Evolutionary conservation across 805 yeast species (phyloP), one percentile per base, ranked within the genome.

Genomic region (Saccharomyces kudriavzevii): DNA sequence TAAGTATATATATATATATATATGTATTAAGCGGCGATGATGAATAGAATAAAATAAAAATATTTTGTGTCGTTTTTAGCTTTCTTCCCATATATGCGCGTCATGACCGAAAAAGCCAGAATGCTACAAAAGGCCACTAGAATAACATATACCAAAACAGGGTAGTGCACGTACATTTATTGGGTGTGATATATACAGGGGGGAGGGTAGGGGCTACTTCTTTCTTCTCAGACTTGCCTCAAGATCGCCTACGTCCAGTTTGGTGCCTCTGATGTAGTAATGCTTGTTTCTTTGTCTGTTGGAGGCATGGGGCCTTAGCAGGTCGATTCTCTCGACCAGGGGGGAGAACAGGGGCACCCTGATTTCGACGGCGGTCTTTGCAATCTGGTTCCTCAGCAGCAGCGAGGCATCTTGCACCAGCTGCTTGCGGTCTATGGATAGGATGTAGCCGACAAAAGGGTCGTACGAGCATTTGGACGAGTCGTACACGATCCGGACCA

Each of bases 331-430:
- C 57, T 83, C 80, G 53, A 94, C 77, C 52, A 82, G 75, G 6
- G 97, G 97, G 57, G 85, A 86, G 74, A 77, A 92, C 26, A 92
- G 71, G 28, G 92, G 91, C 49, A 90, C 81, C 57, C 92, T 77
- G 57, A 85, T 73, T 65, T 92, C 98, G 49, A 89, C 92, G 53
- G 96, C 96, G n/a, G 88, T 72, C 61, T 86, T 87, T 57, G 84
- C 78, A 60, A 89, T 76, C 66, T 86, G 89, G 67, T 90, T 89
- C 76, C 99, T 84, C 58, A 92, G 70, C 53, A 89, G 73, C n/a
- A 92, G 71, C 56, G 87, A 85, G 17, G 95, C 80, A 47, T 87
- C 89, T 51, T 67, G 70, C 14, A 55, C 48, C 47, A 87, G 72
- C 43, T 82, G 84, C 57, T 82, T 77, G 65, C 91, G 80, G 65